Conservation (phyloP, 2,329 filamentous ascomycete genomes). For the Cordyceps fumosorosea region DNA sequence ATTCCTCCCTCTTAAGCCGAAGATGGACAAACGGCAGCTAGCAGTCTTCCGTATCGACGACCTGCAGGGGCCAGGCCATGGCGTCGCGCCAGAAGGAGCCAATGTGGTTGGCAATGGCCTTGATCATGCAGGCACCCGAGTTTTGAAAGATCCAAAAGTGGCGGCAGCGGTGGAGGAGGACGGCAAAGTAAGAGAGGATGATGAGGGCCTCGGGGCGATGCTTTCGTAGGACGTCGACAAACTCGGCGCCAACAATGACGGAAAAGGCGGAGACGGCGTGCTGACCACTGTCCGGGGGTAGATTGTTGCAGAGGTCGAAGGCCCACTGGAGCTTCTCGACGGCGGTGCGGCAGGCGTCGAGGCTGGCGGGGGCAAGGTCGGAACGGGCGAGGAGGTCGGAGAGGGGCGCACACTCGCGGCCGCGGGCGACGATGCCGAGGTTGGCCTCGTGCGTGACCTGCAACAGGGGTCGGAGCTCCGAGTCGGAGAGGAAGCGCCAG, state of each 20-base stretch:
- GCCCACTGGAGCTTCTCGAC: slow-evolving; percentile 14
- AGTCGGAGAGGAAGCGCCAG: slow-evolving; percentile 13
- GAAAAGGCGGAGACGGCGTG: slow-evolving; percentile 16
- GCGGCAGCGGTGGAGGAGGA: slow-evolving; percentile 31
- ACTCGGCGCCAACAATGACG: slow-evolving; percentile 20
- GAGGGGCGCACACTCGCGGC: slow-evolving; percentile 10
- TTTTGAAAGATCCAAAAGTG: slow-evolving; percentile 27
- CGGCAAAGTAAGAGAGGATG: slow-evolving; percentile 35
- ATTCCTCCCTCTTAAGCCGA: neutral
- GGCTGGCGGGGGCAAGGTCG: slow-evolving; percentile 10
- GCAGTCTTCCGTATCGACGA: slow-evolving; percentile 10
- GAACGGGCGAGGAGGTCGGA: slow-evolving; percentile 4
- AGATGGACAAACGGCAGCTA: neutral
- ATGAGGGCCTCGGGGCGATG: slow-evolving; percentile 33
- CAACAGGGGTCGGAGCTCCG: slow-evolving; percentile 12
- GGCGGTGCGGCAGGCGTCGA: slow-evolving; percentile 15
- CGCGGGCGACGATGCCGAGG: slow-evolving; percentile 5
- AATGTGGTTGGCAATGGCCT: slow-evolving; percentile 13
- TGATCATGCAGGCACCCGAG: slow-evolving; percentile 14
- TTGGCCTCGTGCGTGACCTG: slow-evolving; percentile 11
- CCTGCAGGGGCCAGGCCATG: slow-evolving; percentile 15
- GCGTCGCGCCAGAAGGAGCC: slow-evolving; percentile 15
- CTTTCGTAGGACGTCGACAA: slow-evolving; percentile 28
- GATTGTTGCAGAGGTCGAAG: slow-evolving; percentile 15
- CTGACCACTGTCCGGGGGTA: slow-evolving; percentile 3